These are phyloP conservation scores for Amanita brunnescens DNA, from an alignment of 768 basidiomycete species.

Conservation along the genomic window DNA sequence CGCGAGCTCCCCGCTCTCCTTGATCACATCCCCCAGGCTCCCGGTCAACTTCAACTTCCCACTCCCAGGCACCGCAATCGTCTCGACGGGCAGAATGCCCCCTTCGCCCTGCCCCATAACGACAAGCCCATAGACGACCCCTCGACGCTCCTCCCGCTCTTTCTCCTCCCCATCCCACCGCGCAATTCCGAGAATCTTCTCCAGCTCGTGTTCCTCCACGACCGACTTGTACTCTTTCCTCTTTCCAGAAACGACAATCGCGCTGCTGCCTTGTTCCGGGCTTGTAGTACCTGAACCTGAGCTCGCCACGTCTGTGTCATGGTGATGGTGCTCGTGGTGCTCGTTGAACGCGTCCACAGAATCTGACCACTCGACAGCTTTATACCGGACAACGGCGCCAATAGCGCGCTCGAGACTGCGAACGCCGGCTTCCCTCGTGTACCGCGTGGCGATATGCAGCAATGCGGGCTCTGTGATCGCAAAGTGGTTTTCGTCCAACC, in stretches of 20 bases:
- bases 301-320: background rate
- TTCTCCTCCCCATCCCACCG: conserved; percentile 75
- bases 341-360: conserved; percentile 30
- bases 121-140: conserved; percentile 79
- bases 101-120: conserved; percentile 87
- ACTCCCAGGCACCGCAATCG: conserved; percentile 64
- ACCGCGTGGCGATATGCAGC: conserved; percentile 63
- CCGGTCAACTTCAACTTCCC: conserved; percentile 76
- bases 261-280: conserved; percentile 10
- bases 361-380: conserved; percentile 89
- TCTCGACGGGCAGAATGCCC: conserved; percentile 80
- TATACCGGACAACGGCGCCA: conserved; percentile 80
- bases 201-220: conserved; percentile 67
- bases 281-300: conserved; percentile 7
- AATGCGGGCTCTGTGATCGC: conserved; percentile 62
- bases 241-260: conserved; percentile 11
- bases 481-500: conserved; percentile 53
- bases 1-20: conserved; percentile 85
- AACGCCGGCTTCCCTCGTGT: conserved; percentile 92
- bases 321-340: background rate
- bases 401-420: conserved; percentile 81
- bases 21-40: conserved; percentile 79
- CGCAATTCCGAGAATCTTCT: conserved; percentile 74
- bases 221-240: conserved; percentile 42
- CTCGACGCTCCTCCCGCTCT: conserved; percentile 63